A percentile compares a stretch with the other conserved stretches of the same genome.
These are phyloP conservation scores for Debaryomyces tyrocola DNA, from an alignment of 805 yeast genomes.

Conservation along the genomic window DNA sequence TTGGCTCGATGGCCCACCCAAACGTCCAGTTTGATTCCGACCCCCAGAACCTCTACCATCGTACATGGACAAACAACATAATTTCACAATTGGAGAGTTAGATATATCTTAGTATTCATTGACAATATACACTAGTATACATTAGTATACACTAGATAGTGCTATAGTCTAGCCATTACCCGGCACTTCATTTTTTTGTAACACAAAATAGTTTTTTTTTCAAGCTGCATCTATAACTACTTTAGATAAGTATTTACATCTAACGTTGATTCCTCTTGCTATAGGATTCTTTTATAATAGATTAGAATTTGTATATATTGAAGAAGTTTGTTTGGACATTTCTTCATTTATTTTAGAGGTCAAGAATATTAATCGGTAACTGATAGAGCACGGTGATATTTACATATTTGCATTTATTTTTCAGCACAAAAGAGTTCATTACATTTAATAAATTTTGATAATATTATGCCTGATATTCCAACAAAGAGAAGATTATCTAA, in stretches of 20 bases:
- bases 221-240: neutral
- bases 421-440: neutral
- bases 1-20: conserved; percentile 38
- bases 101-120: neutral
- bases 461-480: conserved; percentile 7
- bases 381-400: neutral
- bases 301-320: too few relatives aligned
- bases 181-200: neutral
- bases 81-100: neutral
- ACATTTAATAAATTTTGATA: neutral
- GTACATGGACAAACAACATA: conserved; percentile 29
- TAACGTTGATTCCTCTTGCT: too few relatives aligned
- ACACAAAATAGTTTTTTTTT: neutral
- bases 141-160: too few relatives aligned
- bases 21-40: conserved; percentile 27
- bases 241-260: neutral
- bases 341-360: too few relatives aligned
- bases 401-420: neutral
- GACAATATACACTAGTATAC: neutral
- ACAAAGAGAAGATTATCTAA: conserved; percentile 9
- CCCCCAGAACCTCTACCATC: conserved; percentile 29
- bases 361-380: too few relatives aligned
- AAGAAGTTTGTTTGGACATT: too few relatives aligned
- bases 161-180: neutral
- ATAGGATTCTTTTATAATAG: too few relatives aligned